These are phyloP conservation scores for Plasmopara viticola DNA, from an alignment of 352 stramenopile genomes.

Conservation along the genomic window DNA sequence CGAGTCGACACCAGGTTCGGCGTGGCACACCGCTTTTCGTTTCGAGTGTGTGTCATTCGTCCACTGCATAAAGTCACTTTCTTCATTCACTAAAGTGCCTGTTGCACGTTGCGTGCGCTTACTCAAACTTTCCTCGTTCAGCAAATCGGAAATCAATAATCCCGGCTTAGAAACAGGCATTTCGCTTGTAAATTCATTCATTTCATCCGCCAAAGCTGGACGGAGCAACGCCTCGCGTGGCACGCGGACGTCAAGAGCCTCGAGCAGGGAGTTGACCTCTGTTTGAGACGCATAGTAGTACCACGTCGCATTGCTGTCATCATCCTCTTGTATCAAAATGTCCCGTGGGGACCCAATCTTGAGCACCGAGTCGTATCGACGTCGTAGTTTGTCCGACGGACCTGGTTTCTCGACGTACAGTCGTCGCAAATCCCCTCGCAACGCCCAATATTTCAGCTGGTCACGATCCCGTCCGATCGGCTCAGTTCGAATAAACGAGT, in stretches of 20 bases:
- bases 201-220: slow-evolving; percentile 49
- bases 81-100: slow-evolving; percentile 2
- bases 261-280: slow-evolving; percentile 52
- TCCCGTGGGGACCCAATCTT: slow-evolving; percentile 25
- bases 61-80: slow-evolving; percentile 46
- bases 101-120: slow-evolving; percentile 32
- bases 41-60: slow-evolving; percentile 55
- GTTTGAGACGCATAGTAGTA: slow-evolving; percentile 59
- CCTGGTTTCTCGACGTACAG: slow-evolving; percentile 69
- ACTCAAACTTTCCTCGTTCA: slow-evolving; percentile 54
- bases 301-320: slow-evolving; percentile 39
- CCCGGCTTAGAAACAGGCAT: slow-evolving; percentile 72
- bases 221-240: slow-evolving; percentile 44
- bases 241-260: slow-evolving; percentile 47
- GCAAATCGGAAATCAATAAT: slow-evolving; percentile 64
- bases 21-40: slow-evolving; percentile 18
- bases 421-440: slow-evolving; percentile 54
- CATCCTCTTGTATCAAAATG: slow-evolving; percentile 14
- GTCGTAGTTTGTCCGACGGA: slow-evolving; percentile 31
- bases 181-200: slow-evolving; percentile 46
- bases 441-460: slow-evolving; percentile 62
- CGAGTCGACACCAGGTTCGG: slow-evolving; percentile 33
- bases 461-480: slow-evolving; percentile 60
- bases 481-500: slow-evolving; percentile 71
- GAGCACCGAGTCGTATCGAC: slow-evolving; percentile 36